phyloP scores from a whole-genome alignment of 768 basidiomycete genomes.

The Leucosporidium creatinivorum region DNA sequence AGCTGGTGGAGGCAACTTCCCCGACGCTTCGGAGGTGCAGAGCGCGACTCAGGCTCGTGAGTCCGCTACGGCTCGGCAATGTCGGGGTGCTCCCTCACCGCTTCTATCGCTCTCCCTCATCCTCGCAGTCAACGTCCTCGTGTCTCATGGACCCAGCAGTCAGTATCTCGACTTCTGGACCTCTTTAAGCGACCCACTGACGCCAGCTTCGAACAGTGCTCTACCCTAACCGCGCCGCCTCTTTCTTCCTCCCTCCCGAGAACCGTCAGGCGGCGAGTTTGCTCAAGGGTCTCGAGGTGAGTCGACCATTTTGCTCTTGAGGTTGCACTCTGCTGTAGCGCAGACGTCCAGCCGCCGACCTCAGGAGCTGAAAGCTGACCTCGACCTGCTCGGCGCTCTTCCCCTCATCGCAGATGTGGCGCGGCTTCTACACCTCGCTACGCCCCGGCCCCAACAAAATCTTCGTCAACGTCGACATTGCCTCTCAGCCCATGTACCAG shows the following conservation, averaged over 20 bases:
- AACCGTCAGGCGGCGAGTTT: background rate
- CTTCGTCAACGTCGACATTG: slow-evolving; percentile 2
- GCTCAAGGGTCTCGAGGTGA: background rate
- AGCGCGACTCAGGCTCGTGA: background rate
- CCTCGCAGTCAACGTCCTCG: slow-evolving; percentile 4
- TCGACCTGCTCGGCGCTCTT: background rate
- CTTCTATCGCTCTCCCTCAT: background rate
- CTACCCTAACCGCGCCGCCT: background rate
- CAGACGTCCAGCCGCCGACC: too few species aligned
- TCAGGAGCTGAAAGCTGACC: background rate
- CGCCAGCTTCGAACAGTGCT: too few species aligned
- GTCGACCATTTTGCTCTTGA: background rate
- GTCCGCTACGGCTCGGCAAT: background rate
- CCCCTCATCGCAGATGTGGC: slow-evolving; percentile 12
- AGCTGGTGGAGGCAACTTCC: background rate
- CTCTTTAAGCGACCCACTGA: too few species aligned
- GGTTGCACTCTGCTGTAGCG: too few species aligned
- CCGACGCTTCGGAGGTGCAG: background rate
- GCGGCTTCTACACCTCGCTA: slow-evolving; percentile 22
- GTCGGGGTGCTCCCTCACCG: background rate
- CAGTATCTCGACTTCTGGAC: too few species aligned
- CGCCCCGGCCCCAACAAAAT: background rate
- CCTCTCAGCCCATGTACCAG: slow-evolving; percentile 4
- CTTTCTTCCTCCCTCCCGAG: slow-evolving; percentile 11
- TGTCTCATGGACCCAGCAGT: slow-evolving; percentile 2